Evolutionary conservation across 1,284 basidiomycete species (phyloP).

Genomic region (Rhodotorula sp.): DNA sequence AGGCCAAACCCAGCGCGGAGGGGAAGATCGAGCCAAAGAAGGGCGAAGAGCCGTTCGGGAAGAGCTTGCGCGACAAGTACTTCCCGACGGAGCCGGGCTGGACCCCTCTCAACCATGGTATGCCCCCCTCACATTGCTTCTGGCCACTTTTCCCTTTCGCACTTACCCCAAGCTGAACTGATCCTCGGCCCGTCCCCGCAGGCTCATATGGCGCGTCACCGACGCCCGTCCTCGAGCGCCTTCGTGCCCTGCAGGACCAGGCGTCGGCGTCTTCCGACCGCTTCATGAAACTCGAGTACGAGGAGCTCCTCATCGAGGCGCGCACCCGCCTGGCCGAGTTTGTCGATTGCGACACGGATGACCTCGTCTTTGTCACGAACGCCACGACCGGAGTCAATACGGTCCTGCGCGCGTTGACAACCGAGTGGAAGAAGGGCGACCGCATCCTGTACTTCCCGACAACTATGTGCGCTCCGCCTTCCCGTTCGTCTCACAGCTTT

Average conservation of each 20-base stretch:
- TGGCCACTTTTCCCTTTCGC: background rate
- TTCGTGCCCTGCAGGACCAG: constrained; percentile 20
- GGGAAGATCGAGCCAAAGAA: constrained; percentile 48
- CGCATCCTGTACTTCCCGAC: constrained; percentile 42
- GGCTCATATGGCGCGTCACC: constrained; percentile 39
- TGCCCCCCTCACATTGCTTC: too few relatives aligned
- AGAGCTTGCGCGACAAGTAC: constrained; percentile 45
- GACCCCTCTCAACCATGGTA: constrained; percentile 42
- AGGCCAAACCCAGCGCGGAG: constrained; percentile 36
- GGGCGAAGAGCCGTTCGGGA: constrained; percentile 40
- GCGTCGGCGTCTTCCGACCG: constrained; percentile 33
- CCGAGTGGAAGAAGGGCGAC: constrained; percentile 47
- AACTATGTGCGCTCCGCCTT: constrained; percentile 16
- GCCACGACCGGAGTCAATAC: constrained; percentile 50
- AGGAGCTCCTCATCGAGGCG: constrained; percentile 12
- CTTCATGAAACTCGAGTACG: constrained; percentile 35
- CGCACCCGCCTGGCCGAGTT: constrained; percentile 31
- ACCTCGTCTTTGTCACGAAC: constrained; percentile 49
- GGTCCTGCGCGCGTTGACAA: constrained; percentile 44
- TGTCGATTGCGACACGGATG: constrained; percentile 38
- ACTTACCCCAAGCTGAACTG: too few relatives aligned
- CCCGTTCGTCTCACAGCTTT: background rate
- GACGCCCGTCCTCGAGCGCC: constrained; percentile 17
- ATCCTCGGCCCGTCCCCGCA: background rate
- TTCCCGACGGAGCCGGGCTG: constrained; percentile 46